These are phyloP conservation scores for Myxozyma monticola DNA, from an alignment of 805 yeast genomes.

Conservation along the genomic window DNA sequence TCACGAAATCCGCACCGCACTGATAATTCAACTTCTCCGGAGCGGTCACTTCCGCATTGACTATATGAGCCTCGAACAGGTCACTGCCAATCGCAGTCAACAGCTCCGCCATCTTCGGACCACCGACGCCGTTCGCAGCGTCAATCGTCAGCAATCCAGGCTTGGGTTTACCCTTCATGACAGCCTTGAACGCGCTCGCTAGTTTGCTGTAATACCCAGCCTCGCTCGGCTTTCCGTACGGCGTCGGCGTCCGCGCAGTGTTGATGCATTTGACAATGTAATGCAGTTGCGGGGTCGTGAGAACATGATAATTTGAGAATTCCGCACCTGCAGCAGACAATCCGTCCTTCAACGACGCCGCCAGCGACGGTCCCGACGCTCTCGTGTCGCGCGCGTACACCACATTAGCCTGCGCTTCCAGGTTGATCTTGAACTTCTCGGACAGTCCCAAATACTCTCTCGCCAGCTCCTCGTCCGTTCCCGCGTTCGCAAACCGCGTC, in stretches of 20 bases:
- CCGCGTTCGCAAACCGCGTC: slow-evolving; percentile 73
- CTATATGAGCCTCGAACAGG: slow-evolving; percentile 44
- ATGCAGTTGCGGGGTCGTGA: slow-evolving; percentile 95
- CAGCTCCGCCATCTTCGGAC: slow-evolving; percentile 61
- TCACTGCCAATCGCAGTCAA: slow-evolving; percentile 45
- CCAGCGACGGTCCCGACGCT: slow-evolving; percentile 71
- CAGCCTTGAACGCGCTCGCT: slow-evolving; percentile 51
- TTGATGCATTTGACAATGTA: slow-evolving; percentile 75
- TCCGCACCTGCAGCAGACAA: slow-evolving; percentile 50
- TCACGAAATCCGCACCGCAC: slow-evolving; percentile 96
- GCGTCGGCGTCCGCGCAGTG: slow-evolving; percentile 46
- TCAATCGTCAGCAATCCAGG: slow-evolving; percentile 63
- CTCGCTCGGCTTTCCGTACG: slow-evolving; percentile 64
- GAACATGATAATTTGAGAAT: slow-evolving; percentile 59
- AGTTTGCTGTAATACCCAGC: slow-evolving; percentile 70
- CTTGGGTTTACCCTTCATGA: slow-evolving; percentile 39
- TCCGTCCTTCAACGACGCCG: slow-evolving; percentile 62
- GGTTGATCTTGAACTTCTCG: slow-evolving; percentile 48
- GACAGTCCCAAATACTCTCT: slow-evolving; percentile 44
- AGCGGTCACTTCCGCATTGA: slow-evolving; percentile 52
- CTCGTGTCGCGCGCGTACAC: slow-evolving; percentile 85
- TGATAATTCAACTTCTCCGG: slow-evolving; percentile 66
- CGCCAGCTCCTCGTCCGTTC: slow-evolving; percentile 48
- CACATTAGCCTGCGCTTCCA: slow-evolving; percentile 40
- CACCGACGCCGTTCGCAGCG: slow-evolving; percentile 97